Evolutionary conservation across 768 basidiomycete genomes (phyloP).

Genomic region (Gloeopeniophorella convolvens): DNA sequence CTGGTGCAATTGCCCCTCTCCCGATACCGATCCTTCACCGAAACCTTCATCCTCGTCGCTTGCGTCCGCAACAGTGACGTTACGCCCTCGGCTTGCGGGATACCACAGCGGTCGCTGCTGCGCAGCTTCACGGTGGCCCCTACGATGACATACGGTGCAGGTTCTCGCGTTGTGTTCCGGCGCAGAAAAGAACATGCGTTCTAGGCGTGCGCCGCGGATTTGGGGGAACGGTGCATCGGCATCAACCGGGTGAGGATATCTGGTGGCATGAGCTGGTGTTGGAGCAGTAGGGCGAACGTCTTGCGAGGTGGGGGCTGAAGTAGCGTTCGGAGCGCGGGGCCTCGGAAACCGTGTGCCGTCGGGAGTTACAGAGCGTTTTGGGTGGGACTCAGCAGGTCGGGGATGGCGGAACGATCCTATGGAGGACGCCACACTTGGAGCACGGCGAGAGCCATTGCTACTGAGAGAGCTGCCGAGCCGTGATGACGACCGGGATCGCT

Average conservation of each 20-base stretch:
- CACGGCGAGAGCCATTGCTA: constrained; percentile 15
- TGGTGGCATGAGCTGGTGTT: constrained; percentile 9
- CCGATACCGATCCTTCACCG: constrained; percentile 15
- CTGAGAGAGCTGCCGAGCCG: constrained; percentile 13
- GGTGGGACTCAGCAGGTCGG: background rate
- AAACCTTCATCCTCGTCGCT: constrained; percentile 20
- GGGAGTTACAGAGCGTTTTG: background rate
- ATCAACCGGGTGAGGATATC: constrained; percentile 23
- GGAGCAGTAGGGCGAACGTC: constrained; percentile 11
- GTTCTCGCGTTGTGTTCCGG: constrained; percentile 69
- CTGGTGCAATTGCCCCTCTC: background rate
- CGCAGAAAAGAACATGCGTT: constrained; percentile 74
- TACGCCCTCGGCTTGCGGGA: constrained; percentile 21
- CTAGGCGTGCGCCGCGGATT: constrained; percentile 72
- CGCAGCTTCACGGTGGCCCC: constrained; percentile 24
- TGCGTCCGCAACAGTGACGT: constrained; percentile 8
- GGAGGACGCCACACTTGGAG: constrained; percentile 17
- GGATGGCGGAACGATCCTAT: background rate
- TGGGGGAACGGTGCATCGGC: constrained; percentile 71
- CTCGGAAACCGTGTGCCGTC: background rate
- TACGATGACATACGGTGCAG: constrained; percentile 59
- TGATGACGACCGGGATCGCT: constrained; percentile 30
- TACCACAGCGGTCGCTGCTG: constrained; percentile 24
- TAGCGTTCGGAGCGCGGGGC: background rate
- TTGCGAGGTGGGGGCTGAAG: background rate